Evolutionary conservation across 768 basidiomycete species (phyloP).

Genomic region (Boletales sp.): DNA sequence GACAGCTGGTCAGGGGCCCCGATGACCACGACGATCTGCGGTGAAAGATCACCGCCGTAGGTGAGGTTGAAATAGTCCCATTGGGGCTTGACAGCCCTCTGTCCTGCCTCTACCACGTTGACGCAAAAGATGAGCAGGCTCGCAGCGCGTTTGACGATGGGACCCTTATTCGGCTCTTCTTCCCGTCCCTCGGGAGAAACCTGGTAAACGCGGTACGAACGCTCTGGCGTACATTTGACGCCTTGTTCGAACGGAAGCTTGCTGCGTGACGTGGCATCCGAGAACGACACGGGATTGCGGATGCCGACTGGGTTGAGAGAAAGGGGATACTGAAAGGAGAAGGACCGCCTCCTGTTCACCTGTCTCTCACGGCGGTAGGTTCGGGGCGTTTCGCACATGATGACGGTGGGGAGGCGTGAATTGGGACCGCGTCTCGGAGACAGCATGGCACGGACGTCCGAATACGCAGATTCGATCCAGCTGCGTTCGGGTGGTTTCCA

Average conservation of each 20-base stretch:
- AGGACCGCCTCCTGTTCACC: conserved; percentile 13
- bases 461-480: conserved; percentile 24
- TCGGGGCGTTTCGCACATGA: conserved; percentile 21
- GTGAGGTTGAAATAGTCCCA: conserved; percentile 26
- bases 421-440: conserved; percentile 5
- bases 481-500: conserved; percentile 29
- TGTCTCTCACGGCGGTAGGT: neutral
- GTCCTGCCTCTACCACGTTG: conserved; percentile 1
- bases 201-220: conserved; percentile 22
- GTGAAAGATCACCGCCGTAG: conserved; percentile 26
- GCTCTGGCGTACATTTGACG: conserved; percentile 4
- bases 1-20: conserved; percentile 11
- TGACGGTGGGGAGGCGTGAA: conserved; percentile 15
- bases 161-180: conserved; percentile 5
- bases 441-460: conserved; percentile 25
- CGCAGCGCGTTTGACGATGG: conserved; percentile 19
- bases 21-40: conserved; percentile 21
- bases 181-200: conserved; percentile 3
- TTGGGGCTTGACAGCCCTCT: conserved; percentile 11
- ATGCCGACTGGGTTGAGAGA: conserved; percentile 13
- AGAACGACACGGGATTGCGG: conserved; percentile 22
- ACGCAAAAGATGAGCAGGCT: conserved; percentile 27
- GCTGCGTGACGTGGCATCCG: conserved; percentile 6
- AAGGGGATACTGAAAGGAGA: conserved; percentile 22
- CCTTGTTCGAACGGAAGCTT: conserved; percentile 22